Evolutionary conservation across 768 basidiomycete species (phyloP).

Genomic region (Tephrocybe rancida): DNA sequence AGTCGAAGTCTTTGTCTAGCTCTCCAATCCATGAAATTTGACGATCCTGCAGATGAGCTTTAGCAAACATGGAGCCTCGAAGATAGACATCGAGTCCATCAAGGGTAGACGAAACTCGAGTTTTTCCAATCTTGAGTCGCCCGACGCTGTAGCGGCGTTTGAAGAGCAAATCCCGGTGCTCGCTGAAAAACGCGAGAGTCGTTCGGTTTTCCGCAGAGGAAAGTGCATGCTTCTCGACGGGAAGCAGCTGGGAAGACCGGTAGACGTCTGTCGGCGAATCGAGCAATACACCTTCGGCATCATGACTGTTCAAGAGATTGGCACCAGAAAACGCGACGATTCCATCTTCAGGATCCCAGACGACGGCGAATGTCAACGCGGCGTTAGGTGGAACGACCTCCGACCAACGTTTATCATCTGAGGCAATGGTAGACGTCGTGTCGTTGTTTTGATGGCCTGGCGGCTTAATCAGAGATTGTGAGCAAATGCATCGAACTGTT

Average conservation of each 20-base stretch:
- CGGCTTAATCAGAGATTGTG: not conserved
- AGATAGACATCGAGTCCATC: conserved; percentile 39
- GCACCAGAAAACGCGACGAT: conserved; percentile 60
- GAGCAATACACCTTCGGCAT: not conserved
- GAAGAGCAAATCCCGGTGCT: conserved; percentile 24
- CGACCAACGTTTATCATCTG: conserved; percentile 48
- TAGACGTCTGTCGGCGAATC: not conserved
- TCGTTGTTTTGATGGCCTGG: not conserved
- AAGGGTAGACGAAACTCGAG: conserved; percentile 40
- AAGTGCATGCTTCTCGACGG: not conserved
- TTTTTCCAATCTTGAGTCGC: conserved; percentile 11
- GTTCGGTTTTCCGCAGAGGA: conserved; percentile 21
- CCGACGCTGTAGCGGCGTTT: conserved; percentile 6
- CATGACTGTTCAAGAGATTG: conserved; percentile 36
- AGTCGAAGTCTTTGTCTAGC: conserved; percentile 21
- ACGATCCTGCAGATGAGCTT: conserved; percentile 6
- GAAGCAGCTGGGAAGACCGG: not conserved
- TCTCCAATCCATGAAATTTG: conserved; percentile 10
- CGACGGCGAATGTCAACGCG: conserved; percentile 58
- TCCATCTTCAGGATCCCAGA: conserved; percentile 61
- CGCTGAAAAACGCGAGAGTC: conserved; percentile 29
- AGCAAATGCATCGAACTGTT: too few species aligned
- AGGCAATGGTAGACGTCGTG: not conserved
- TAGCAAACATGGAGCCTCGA: conserved; percentile 28
- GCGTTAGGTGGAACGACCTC: conserved; percentile 57